phyloP scores from a whole-genome alignment of 2,329 filamentous ascomycete species.

The Clathrospora elynae region DNA sequence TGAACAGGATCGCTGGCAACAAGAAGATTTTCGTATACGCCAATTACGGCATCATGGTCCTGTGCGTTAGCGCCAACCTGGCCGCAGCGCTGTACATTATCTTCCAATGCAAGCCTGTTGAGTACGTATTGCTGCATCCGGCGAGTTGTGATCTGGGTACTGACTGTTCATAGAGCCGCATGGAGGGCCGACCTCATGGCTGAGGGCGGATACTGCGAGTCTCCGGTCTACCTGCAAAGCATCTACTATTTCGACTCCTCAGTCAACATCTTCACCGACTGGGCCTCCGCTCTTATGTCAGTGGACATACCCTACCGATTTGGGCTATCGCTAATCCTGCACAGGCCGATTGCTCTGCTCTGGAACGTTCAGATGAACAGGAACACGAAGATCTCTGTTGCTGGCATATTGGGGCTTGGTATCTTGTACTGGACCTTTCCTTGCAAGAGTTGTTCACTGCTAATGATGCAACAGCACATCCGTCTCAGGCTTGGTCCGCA shows the following conservation, averaged over 20 bases:
- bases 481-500: conserved; percentile 26
- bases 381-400: conserved; percentile 34
- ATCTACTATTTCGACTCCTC: conserved; percentile 46
- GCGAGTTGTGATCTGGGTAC: neutral
- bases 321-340: neutral
- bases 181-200: conserved; percentile 17
- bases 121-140: conserved; percentile 8
- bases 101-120: conserved; percentile 44
- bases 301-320: neutral
- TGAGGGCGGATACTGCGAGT: conserved; percentile 35
- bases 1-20: conserved; percentile 42
- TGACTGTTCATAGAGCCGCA: conserved; percentile 9
- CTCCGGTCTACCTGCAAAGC: conserved; percentile 30
- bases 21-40: conserved; percentile 32
- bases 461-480: conserved; percentile 23
- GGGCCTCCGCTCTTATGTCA: conserved; percentile 44
- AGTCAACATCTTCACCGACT: conserved; percentile 47
- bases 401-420: conserved; percentile 25
- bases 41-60: conserved; percentile 36
- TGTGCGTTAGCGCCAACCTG: conserved; percentile 41
- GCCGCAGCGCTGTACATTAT: conserved; percentile 46
- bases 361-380: conserved; percentile 36
- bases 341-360: conserved; percentile 29
- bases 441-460: neutral
- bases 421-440: conserved; percentile 25